Conservation (phyloP, 2,329 filamentous ascomycete species). For the Alternaria longipes region DNA sequence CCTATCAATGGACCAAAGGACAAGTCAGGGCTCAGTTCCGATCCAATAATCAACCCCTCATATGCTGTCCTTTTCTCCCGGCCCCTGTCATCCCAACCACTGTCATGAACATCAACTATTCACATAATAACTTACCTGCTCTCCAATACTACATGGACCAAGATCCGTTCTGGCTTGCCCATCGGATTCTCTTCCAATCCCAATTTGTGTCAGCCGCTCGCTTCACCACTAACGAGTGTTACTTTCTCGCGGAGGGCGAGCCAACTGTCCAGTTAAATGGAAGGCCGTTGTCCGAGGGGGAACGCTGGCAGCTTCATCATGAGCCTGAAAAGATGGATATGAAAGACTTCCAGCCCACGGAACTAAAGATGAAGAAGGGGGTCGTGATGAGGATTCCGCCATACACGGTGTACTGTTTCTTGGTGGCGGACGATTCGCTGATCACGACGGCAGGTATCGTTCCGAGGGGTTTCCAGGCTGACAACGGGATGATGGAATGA, state of each 20-base stretch:
- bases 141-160: not conserved
- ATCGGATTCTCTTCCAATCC: not conserved
- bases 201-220: not conserved
- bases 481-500: not conserved
- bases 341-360: not conserved
- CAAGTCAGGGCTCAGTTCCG: not conserved
- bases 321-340: not conserved
- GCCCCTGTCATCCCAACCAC: not conserved
- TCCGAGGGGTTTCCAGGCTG: not conserved
- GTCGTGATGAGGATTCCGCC: conserved; percentile 1
- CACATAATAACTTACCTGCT: not conserved
- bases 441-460: conserved; percentile 1
- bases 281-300: not conserved
- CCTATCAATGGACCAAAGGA: not conserved
- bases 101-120: not conserved
- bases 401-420: conserved; percentile 3
- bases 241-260: conserved; percentile 4
- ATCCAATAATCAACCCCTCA: not conserved
- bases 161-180: not conserved
- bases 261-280: conserved; percentile 3
- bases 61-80: conserved; percentile 7
- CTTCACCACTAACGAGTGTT: not conserved
- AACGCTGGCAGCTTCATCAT: not conserved
- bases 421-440: conserved; percentile 1
- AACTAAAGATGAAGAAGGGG: not conserved